A percentile compares a stretch with the other conserved stretches of the same genome.
Evolutionary conservation across 2,329 filamentous ascomycete genomes (phyloP).

Genomic region (Phialemoniopsis sp.): DNA sequence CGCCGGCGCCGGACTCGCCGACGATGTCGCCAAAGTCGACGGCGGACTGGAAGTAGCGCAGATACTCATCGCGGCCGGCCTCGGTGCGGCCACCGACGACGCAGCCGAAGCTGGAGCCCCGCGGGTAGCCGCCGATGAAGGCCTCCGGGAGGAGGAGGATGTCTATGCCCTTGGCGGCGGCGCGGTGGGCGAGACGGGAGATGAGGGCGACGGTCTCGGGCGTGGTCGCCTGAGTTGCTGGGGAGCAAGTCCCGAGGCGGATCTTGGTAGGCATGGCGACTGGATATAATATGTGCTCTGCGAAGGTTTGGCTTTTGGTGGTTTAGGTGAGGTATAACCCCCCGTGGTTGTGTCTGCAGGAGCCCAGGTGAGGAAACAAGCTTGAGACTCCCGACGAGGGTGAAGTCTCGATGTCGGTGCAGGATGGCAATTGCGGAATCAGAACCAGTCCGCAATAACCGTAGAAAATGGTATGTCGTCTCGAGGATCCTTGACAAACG

Average conservation of each 20-base stretch:
- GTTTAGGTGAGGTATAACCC: not conserved
- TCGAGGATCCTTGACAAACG: too few relatives aligned
- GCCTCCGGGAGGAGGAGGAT: conserved; percentile 89
- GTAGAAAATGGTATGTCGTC: too few relatives aligned
- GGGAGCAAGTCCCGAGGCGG: conserved; percentile 53
- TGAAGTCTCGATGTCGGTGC: not conserved
- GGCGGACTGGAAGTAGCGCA: conserved; percentile 72
- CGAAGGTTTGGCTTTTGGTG: not conserved
- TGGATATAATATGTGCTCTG: not conserved
- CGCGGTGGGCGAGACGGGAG: conserved; percentile 55
- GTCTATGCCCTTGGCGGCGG: conserved; percentile 52
- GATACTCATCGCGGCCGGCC: conserved; percentile 75
- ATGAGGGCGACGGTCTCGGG: conserved; percentile 63
- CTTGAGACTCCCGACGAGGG: not conserved
- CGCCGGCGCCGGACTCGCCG: conserved; percentile 54
- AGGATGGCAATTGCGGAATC: not conserved
- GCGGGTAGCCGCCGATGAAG: conserved; percentile 87
- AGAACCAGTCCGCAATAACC: too few relatives aligned
- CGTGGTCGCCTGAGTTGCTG: conserved; percentile 44
- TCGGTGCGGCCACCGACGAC: conserved; percentile 65
- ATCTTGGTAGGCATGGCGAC: conserved; percentile 22
- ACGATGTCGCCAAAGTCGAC: conserved; percentile 81
- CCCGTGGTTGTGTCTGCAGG: not conserved
- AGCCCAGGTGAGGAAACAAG: not conserved
- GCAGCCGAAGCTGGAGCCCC: conserved; percentile 73